Evolutionary conservation across 805 yeast species (phyloP), one percentile per base, ranked within the genome.

Genomic region (Candida xiaguanensis): DNA sequence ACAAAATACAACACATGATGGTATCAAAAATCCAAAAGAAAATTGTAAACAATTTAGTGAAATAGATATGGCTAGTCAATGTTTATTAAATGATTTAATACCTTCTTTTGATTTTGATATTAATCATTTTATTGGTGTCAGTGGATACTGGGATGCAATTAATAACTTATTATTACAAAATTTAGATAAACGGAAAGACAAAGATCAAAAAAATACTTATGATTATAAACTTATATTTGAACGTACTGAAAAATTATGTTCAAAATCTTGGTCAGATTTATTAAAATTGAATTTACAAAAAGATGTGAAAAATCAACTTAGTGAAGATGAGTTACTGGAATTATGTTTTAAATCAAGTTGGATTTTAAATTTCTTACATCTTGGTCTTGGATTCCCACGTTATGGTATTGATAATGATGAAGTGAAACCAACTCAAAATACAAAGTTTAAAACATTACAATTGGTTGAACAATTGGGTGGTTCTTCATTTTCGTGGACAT

Each of bases 101-200:
- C 86, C 85, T 0, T 61, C 74, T 6, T 74, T 80, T 57, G 79
- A 75, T 46, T 77, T 80, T 49, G 74, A 74, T 34, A 60, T 73
- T 24, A 72, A 76, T 45, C 74, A 72, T 41, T 80, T 81, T 41
- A 63, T 77, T 29, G 87, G 85, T 0, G 82, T 81, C 7, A 77
- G 83, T 43, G 85, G 84, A 4, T 79, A 79, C 52, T 79, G 83
- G 80, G 80, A 80, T 48, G 74, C 80, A 4, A 63, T 80, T 28
- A 68, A 71, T n/a, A 64, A 67, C 35, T 58, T 78, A 27, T 51
- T 75, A 26, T 57, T 64, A 8, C 38, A 25, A 15, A 31, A 34
- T 27, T 40, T 39, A 8, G 26, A 30, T 13, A 23, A 31, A 17
- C 26, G 37, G 9, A 40, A 39, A 26, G 8, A 28, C 31, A 5